Evolutionary conservation across 257 asterid species (phyloP).

Genomic region (Solanum medicagineum): DNA sequence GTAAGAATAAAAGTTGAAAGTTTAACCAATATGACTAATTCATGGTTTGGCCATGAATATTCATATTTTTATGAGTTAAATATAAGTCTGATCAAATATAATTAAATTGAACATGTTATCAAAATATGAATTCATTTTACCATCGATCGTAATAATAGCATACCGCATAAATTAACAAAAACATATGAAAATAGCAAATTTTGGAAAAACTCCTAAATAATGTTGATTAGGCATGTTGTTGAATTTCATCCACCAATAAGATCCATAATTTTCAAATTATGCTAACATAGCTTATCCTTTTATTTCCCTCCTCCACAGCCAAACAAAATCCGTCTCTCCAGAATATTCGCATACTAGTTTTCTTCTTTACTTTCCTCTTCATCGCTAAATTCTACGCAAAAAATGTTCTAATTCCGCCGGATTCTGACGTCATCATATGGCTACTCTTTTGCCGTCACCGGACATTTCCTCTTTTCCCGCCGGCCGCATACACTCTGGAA

Average conservation of each 20-base stretch:
- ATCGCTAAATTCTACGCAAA: not conserved
- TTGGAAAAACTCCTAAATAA: not conserved
- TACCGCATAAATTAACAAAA: not conserved
- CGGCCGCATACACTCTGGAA: not conserved
- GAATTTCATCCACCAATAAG: slow-evolving; percentile 13
- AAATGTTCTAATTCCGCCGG: slow-evolving; percentile 10
- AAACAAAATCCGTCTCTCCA: not conserved
- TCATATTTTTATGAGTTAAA: no score
- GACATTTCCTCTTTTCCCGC: slow-evolving; percentile 9
- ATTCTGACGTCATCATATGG: slow-evolving; percentile 16
- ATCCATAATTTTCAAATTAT: not conserved
- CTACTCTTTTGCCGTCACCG: slow-evolving; percentile 25
- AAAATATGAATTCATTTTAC: no score
- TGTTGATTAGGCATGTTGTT: not conserved
- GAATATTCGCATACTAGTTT: not conserved
- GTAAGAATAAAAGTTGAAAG: no score
- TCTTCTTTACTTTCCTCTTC: not conserved
- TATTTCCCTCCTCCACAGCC: slow-evolving; percentile 20
- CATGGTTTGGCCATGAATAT: no score
- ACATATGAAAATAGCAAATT: not conserved
- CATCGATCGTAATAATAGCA: no score
- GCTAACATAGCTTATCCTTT: slow-evolving; percentile 4
- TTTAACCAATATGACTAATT: no score
- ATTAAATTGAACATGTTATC: no score
- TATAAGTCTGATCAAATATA: no score